These are phyloP conservation scores for Rhynchospora tenuis DNA, from an alignment of 176 grass and related monocot species.

Conservation along the genomic window DNA sequence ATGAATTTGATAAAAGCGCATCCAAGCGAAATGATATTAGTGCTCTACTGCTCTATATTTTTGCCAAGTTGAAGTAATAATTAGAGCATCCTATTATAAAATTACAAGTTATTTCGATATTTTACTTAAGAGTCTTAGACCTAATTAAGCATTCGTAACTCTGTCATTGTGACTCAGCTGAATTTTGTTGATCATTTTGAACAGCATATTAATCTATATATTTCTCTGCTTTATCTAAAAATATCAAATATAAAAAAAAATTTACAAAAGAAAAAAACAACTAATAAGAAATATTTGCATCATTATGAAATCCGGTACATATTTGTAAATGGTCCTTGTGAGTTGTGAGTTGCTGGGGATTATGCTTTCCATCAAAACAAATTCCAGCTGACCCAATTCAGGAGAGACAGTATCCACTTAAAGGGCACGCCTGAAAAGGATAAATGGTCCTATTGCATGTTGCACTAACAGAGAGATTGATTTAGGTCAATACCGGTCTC, in stretches of 20 bases:
- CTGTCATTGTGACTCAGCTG: neutral
- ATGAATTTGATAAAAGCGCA: neutral
- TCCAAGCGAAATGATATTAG: neutral
- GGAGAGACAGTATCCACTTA: conserved; percentile 18
- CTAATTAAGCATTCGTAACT: neutral
- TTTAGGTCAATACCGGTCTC: conserved; percentile 11
- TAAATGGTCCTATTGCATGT: conserved; percentile 11
- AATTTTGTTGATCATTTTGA: neutral
- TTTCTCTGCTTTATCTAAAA: neutral
- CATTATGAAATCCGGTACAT: too few relatives aligned
- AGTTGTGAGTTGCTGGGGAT: neutral
- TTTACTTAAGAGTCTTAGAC: too few relatives aligned
- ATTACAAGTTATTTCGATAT: too few relatives aligned
- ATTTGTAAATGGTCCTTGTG: neutral
- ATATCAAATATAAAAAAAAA: neutral
- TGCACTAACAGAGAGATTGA: conserved; percentile 9
- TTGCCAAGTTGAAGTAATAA: neutral
- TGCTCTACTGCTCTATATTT: neutral
- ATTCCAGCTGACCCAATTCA: conserved; percentile 7
- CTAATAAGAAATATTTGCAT: too few relatives aligned
- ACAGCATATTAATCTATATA: neutral
- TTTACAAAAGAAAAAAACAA: too few relatives aligned
- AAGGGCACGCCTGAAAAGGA: conserved; percentile 19
- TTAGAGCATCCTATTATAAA: neutral
- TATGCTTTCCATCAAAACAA: conserved; percentile 2